phyloP scores from a whole-genome alignment of 345 rosid species.

The Iberis pinnata region DNA sequence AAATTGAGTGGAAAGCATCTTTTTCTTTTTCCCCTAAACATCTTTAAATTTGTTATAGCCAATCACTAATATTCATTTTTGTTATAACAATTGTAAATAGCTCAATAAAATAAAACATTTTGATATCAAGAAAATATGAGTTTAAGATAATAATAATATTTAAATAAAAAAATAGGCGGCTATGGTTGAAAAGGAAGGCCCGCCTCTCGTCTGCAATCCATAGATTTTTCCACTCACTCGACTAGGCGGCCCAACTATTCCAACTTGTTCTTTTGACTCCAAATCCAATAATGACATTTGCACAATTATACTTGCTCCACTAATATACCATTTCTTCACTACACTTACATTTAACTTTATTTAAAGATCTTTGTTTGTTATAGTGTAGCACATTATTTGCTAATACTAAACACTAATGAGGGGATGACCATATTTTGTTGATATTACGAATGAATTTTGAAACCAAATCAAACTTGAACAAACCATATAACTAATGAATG shows the following conservation, averaged over 20 bases:
- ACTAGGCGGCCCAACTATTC: conserved; percentile 20
- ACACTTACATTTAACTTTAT: no score
- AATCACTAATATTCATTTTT: neutral
- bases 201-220: conserved; percentile 26
- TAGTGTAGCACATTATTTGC: no score
- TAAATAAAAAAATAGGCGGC: conserved; percentile 25
- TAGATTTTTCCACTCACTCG: conserved; percentile 19
- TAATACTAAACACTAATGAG: no score
- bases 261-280: conserved; percentile 23
- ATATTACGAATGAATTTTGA: no score
- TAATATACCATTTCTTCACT: no score
- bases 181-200: conserved; percentile 21
- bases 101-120: neutral
- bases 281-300: no score
- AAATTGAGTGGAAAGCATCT: conserved; percentile 12
- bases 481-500: no score
- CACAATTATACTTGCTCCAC: neutral
- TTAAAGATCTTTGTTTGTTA: no score
- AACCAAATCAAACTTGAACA: no score
- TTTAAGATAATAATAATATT: neutral
- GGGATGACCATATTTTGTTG: no score
- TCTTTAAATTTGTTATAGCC: conserved; percentile 6
- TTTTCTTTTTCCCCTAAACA: conserved; percentile 1
- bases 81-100: no score
- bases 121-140: no score